Base-by-base conservation (phyloP, 2,329 filamentous ascomycete genomes). In the Delphinella strobiligena region DNA sequence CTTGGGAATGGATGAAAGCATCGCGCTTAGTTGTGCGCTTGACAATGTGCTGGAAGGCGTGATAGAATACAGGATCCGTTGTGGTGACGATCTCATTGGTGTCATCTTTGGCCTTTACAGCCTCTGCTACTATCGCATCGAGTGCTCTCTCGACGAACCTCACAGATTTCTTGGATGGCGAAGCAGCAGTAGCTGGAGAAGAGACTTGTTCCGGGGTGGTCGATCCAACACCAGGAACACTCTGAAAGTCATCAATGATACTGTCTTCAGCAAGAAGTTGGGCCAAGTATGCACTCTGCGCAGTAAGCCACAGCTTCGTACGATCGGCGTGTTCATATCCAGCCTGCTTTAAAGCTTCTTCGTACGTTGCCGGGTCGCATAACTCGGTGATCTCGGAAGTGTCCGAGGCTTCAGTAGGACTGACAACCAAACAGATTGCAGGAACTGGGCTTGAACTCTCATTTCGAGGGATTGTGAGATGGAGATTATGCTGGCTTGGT, bases 241-340 rank as follows among this genome's bases (percentile, higher is more conserved):
- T 44, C 34, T 44, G 47, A 44, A 58, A 56, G 42, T 47, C 51
- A 14, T 52, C 48, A 15, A 43, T 34, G n/a, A 55, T 48, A 9
- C 31, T 33, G 10, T 33, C 31, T 15, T 33, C 31, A 15, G 31
- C 9, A 15, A 33, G n/a, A 15, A 27, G 7, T 12, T 10, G 11
- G 15, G 41, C 40, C 48, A 58, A 54, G 42, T 93, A 91, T 11
- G 77, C 71, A 42, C 78, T 78, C 59, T 96, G 89, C 5, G 86
- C 82, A 50, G 78, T 67, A 19, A 96, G 73, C 89, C 89, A 96
- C 33, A 84, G 62, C 51, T 83, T 80, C 4, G 89, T 96, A 46
- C 87, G 78, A 59, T 91, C 84, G 37, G 91, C 64, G 52, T 88
- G 85, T n/a, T 73, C 75, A 15, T 79, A 66, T 5, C 83, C 78